A percentile compares a stretch with the other conserved stretches of the same genome.
phyloP scores from a whole-genome alignment of 768 basidiomycete genomes.

The Naganishia vishniacii region DNA sequence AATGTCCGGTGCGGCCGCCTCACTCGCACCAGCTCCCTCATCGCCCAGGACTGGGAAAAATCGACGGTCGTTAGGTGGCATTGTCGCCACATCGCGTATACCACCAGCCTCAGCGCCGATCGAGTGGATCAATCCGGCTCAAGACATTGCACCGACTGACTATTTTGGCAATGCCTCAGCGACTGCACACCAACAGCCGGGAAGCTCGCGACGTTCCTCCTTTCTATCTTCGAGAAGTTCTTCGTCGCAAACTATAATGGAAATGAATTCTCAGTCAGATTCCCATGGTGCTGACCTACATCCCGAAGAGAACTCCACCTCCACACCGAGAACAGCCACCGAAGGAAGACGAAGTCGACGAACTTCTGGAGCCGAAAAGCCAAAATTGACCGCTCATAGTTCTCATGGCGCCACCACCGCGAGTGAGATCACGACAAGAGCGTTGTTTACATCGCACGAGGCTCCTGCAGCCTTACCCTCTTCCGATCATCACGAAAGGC shows the following conservation, averaged over 20 bases:
- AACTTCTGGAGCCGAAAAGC: background rate
- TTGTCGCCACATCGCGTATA: slow-evolving; percentile 51
- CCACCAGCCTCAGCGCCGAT: slow-evolving; percentile 52
- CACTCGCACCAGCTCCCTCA: slow-evolving; percentile 18
- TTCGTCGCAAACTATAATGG: slow-evolving; percentile 37
- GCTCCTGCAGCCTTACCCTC: slow-evolving; percentile 4
- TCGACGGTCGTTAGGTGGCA: slow-evolving; percentile 47
- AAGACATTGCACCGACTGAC: slow-evolving; percentile 28
- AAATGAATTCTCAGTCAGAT: background rate
- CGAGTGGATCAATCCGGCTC: slow-evolving; percentile 52
- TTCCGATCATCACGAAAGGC: slow-evolving; percentile 15
- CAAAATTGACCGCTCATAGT: slow-evolving; percentile 30
- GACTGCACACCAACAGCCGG: slow-evolving; percentile 18
- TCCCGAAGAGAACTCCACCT: too few relatives aligned
- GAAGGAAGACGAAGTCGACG: background rate
- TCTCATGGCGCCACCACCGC: slow-evolving; percentile 21
- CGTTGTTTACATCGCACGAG: slow-evolving; percentile 16
- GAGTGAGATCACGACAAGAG: slow-evolving; percentile 12
- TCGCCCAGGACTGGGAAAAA: slow-evolving; percentile 30
- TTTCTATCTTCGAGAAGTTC: slow-evolving; percentile 22
- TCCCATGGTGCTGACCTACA: background rate
- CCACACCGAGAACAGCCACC: too few relatives aligned
- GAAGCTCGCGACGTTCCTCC: slow-evolving; percentile 7
- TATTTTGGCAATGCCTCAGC: slow-evolving; percentile 38
- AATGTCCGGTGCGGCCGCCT: slow-evolving; percentile 5